Evolutionary conservation across 2,329 filamentous ascomycete species (phyloP).

Genomic region (Aspergillus sergii): DNA sequence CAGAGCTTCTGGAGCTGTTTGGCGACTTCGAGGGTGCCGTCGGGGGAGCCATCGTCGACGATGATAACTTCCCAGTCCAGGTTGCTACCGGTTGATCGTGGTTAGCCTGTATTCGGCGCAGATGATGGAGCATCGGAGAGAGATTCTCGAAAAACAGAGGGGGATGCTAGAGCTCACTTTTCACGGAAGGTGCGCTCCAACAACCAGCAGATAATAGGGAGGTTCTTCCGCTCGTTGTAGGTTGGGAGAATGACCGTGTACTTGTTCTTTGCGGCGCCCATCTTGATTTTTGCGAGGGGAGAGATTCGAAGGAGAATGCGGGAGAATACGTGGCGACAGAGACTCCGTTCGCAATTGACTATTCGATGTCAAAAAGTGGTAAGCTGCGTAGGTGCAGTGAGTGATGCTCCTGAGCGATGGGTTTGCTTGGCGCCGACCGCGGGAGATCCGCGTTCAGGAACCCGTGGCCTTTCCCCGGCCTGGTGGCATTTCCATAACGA

Average conservation of each 20-base stretch:
- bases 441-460: conserved; percentile 16
- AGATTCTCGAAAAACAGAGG: conserved; percentile 4
- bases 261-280: conserved; percentile 63
- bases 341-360: not conserved
- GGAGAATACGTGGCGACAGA: not conserved
- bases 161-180: conserved; percentile 61
- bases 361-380: not conserved
- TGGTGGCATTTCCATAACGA: not conserved
- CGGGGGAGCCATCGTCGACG: conserved; percentile 95
- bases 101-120: conserved; percentile 1
- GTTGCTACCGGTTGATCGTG: conserved; percentile 59
- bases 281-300: conserved; percentile 24
- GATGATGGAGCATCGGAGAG: not conserved
- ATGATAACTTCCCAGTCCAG: conserved; percentile 98
- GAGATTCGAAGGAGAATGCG: not conserved
- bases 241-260: conserved; percentile 98
- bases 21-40: conserved; percentile 89
- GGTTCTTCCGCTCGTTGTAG: conserved; percentile 97
- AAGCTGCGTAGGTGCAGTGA: conserved; percentile 4
- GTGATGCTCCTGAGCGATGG: conserved; percentile 11
- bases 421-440: conserved; percentile 5
- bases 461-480: conserved; percentile 14
- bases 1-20: conserved; percentile 88
- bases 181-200: conserved; percentile 89
- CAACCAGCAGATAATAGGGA: conserved; percentile 94